Evolutionary conservation across 2,329 filamentous ascomycete species (phyloP).

Genomic region (Pyrenophora graminea): DNA sequence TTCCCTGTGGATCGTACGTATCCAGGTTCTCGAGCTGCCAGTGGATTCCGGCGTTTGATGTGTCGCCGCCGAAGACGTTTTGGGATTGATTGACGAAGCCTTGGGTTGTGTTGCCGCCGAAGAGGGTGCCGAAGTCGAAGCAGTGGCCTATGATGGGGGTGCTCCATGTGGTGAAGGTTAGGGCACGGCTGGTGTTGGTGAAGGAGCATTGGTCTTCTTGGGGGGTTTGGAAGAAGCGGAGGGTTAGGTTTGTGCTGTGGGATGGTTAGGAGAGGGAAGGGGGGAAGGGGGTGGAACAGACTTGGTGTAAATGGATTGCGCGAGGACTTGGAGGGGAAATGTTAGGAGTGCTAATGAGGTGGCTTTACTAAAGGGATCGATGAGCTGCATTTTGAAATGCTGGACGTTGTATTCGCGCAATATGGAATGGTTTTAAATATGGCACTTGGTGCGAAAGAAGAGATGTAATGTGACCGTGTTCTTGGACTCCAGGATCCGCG

Average conservation of each 20-base stretch:
- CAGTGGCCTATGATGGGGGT: not conserved
- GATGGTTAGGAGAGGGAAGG: not conserved
- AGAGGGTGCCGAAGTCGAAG: not conserved
- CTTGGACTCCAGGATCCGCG: too few relatives aligned
- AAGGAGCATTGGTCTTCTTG: not conserved
- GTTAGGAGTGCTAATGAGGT: not conserved
- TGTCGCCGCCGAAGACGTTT: not conserved
- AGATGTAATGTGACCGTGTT: too few relatives aligned
- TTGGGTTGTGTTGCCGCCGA: not conserved
- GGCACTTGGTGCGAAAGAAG: too few relatives aligned
- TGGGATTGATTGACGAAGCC: slow-evolving; percentile 1
- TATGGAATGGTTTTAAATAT: too few relatives aligned
- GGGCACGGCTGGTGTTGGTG: not conserved
- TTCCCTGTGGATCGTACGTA: not conserved
- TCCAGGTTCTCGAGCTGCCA: slow-evolving; percentile 1
- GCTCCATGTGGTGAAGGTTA: slow-evolving; percentile 1
- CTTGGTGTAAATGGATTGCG: not conserved
- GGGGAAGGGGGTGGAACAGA: not conserved
- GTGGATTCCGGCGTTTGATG: not conserved
- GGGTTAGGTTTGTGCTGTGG: not conserved
- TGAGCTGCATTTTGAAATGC: not conserved
- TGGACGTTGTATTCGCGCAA: too few relatives aligned
- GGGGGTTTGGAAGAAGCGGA: not conserved
- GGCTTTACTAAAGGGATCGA: not conserved
- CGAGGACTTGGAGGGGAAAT: not conserved